Percentiles rank a stretch among this genome's conserved stretches.
Evolutionary conservation across 257 asterid genomes (phyloP).

Genomic region (Jacaranda copaia): DNA sequence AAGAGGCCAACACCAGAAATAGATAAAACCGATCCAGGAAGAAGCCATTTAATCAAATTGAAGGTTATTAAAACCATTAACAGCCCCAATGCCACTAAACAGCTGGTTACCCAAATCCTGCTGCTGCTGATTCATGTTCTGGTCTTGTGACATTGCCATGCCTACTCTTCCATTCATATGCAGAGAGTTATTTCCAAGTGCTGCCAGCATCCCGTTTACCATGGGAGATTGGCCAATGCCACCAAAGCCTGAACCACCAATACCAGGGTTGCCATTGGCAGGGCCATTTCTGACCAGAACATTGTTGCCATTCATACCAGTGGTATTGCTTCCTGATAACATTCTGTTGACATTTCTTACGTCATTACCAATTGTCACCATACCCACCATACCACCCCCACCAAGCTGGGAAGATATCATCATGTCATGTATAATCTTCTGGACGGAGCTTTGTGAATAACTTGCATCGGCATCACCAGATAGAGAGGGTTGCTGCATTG

Average conservation of each 20-base stretch:
- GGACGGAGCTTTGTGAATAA: constrained; percentile 87
- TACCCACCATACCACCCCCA: constrained; percentile 64
- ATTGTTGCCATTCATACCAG: constrained; percentile 50
- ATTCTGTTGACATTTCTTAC: constrained; percentile 61
- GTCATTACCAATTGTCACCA: constrained; percentile 52
- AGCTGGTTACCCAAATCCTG: constrained; percentile 74
- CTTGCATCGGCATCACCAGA: constrained; percentile 65
- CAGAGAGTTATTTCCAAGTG: constrained; percentile 61
- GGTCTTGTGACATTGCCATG: constrained; percentile 63
- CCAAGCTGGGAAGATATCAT: constrained; percentile 80
- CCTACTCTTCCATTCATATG: constrained; percentile 75
- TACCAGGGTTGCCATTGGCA: constrained; percentile 49
- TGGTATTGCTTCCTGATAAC: constrained; percentile 44
- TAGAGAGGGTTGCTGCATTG: constrained; percentile 68
- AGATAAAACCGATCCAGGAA: constrained; percentile 40
- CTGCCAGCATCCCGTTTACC: constrained; percentile 68
- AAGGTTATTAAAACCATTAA: constrained; percentile 67
- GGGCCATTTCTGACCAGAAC: constrained; percentile 57
- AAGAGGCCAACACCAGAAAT: constrained; percentile 6
- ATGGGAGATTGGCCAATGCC: constrained; percentile 55
- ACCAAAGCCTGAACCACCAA: constrained; percentile 65
- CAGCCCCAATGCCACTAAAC: constrained; percentile 75
- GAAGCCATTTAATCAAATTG: constrained; percentile 80
- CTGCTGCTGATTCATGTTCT: constrained; percentile 62
- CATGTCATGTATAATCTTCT: constrained; percentile 85